These are phyloP conservation scores for Auricularia cornea DNA, from an alignment of 768 basidiomycete genomes.

Conservation along the genomic window DNA sequence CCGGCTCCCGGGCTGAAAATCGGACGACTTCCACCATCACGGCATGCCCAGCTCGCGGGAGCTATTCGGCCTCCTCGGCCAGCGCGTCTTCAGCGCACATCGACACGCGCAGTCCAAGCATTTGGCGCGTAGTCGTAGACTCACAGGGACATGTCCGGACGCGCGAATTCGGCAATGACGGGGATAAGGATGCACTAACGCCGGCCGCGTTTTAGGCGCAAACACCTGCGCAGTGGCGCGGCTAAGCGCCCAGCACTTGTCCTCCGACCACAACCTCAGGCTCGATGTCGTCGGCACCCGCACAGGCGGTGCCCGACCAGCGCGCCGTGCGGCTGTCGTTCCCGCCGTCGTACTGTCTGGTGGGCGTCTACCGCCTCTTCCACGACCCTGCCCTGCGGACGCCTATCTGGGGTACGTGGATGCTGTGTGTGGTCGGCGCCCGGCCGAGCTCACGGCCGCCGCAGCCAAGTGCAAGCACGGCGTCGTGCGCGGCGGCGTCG, in stretches of 20 bases:
- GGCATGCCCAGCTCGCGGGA: neutral
- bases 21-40: neutral
- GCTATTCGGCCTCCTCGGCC: too few relatives aligned
- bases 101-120: too few relatives aligned
- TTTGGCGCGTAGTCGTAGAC: too few relatives aligned
- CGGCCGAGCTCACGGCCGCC: neutral
- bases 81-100: too few relatives aligned
- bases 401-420: slow-evolving; percentile 53
- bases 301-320: neutral
- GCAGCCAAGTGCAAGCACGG: slow-evolving; percentile 72
- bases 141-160: too few relatives aligned
- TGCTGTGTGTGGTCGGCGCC: neutral
- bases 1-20: neutral
- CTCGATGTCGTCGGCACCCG: neutral
- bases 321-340: slow-evolving; percentile 47
- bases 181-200: too few relatives aligned
- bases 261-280: neutral
- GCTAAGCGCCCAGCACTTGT: too few relatives aligned
- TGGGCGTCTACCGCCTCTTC: slow-evolving; percentile 75
- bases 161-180: too few relatives aligned
- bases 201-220: too few relatives aligned
- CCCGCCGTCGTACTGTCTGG: slow-evolving; percentile 75
- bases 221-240: too few relatives aligned
- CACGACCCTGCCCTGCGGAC: slow-evolving; percentile 61
- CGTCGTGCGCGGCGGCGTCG: slow-evolving; percentile 53